Conservation (phyloP, 352 stramenopile genomes). For the Pythium phragmiticola region DNA sequence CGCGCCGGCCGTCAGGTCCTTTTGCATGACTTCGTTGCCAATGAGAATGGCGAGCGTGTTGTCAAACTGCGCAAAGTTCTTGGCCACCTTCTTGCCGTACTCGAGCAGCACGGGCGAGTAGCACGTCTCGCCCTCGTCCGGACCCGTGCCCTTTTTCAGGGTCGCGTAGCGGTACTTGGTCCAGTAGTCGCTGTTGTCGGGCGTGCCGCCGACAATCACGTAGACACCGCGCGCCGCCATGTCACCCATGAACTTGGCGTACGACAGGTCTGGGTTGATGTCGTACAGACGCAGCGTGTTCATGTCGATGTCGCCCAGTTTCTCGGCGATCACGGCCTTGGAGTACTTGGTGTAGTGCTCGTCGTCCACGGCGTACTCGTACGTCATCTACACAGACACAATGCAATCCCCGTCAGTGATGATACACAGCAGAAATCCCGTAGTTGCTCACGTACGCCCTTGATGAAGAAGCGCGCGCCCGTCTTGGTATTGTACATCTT, state of each 20-base stretch:
- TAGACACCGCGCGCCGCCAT: constrained; percentile 80
- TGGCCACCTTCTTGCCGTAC: constrained; percentile 82
- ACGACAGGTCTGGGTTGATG: constrained; percentile 82
- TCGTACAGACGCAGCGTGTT: constrained; percentile 89
- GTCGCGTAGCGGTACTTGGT: constrained; percentile 74
- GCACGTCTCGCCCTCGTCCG: constrained; percentile 70
- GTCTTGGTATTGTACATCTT: constrained; percentile 85
- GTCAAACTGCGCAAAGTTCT: constrained; percentile 88
- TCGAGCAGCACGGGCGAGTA: constrained; percentile 84
- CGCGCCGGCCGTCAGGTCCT: constrained; percentile 70
- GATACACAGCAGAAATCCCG: too few relatives aligned
- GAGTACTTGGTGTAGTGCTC: constrained; percentile 88
- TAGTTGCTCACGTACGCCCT: constrained; percentile 53
- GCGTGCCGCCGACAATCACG: constrained; percentile 77
- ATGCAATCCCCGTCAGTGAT: not conserved
- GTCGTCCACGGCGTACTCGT: constrained; percentile 87
- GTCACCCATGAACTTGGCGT: constrained; percentile 85
- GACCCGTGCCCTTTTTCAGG: constrained; percentile 47
- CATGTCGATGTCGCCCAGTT: constrained; percentile 69
- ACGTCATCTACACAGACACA: constrained; percentile 59
- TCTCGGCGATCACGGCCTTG: constrained; percentile 65
- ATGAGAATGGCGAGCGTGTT: constrained; percentile 85
- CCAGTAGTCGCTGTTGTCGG: constrained; percentile 84
- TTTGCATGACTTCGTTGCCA: constrained; percentile 89
- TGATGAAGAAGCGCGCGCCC: constrained; percentile 85